Conservation (phyloP, 2,329 filamentous ascomycete genomes). For the Ilyonectria sp. region DNA sequence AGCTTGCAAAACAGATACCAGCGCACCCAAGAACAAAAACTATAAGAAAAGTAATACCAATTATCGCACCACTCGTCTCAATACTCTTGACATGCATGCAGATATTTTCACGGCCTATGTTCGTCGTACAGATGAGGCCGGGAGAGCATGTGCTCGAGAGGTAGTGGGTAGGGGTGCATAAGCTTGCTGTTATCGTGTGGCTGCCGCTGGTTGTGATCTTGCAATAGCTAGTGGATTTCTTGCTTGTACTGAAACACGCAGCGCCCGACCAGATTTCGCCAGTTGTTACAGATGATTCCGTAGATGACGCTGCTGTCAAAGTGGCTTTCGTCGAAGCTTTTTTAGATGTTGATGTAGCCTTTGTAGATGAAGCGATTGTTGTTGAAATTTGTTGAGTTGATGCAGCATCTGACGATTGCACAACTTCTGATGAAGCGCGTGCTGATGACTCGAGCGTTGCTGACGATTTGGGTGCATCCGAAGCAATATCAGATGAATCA, state of each 20-base stretch:
- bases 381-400: no score
- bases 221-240: slow-evolving; percentile 4
- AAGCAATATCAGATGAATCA: neutral
- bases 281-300: slow-evolving; percentile 2
- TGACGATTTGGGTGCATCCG: neutral
- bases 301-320: slow-evolving; percentile 5
- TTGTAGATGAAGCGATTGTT: neutral
- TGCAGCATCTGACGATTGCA: no score
- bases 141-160: slow-evolving; percentile 11
- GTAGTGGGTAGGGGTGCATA: slow-evolving; percentile 6
- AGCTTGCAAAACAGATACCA: slow-evolving; percentile 10
- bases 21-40: neutral
- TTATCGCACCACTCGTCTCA: slow-evolving; percentile 15
- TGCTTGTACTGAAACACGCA: slow-evolving; percentile 8
- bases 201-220: slow-evolving; percentile 15
- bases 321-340: neutral
- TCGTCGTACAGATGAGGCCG: slow-evolving; percentile 17
- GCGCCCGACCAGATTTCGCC: slow-evolving; percentile 11
- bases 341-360: neutral
- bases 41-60: neutral
- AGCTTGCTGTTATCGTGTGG: slow-evolving; percentile 2
- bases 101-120: slow-evolving; percentile 3
- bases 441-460: neutral
- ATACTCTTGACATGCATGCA: slow-evolving; percentile 17
- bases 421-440: no score